Base-by-base conservation (phyloP, 192 early-diverging fungal species). In the Phycomyces nitens region DNA sequence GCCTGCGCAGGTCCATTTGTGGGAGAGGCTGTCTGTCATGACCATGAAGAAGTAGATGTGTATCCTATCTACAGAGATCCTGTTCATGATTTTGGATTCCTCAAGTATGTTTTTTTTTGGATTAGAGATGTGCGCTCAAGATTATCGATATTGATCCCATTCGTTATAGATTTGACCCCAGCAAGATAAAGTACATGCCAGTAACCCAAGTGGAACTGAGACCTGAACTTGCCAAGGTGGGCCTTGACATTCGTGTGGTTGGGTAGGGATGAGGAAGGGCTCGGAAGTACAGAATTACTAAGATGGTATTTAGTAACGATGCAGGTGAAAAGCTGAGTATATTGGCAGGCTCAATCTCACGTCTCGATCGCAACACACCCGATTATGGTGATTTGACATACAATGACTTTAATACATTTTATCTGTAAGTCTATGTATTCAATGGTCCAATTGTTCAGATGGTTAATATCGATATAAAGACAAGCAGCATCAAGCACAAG, bases 321-420 rank as follows among this genome's bases (percentile, higher is more conserved):
- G 90, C 90, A 29, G 89, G 89, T 56, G 89, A 93, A 72, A 91
- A 93, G 66, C 77, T 93, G 20, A 84, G 81, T 22, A 93, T 93
- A 56, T 72, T 93, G 61, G 83, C 87, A 5, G 91, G 91, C n/a
- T 85, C 84, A 18, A 90, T 93, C 47, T 92, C 89, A 12, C 79
- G 91, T 44, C 68, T 92, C 27, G 88, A 93, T 73, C 77, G 91
- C 20, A 93, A 93, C 58, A 84, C 88, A 11, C 91, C 91, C 9
- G 88, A 89, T 53, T 93, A 91, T 63, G 89, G 89, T 0, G 89
- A 89, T 43, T 65, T 91, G 69, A 89, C 86, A 9, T 89, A 86
- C 62, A 84, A 84, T 42, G 83, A 87, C 66, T 85, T 85, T 74
- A 85, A 87, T 9, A 78, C 73, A 16, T 75, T 72, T n/a, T 80